Percentiles rank a stretch among this genome's conserved stretches.
Evolutionary conservation across 2,329 filamentous ascomycete genomes (phyloP).

Genomic region (Fusarium solani-melongenae): DNA sequence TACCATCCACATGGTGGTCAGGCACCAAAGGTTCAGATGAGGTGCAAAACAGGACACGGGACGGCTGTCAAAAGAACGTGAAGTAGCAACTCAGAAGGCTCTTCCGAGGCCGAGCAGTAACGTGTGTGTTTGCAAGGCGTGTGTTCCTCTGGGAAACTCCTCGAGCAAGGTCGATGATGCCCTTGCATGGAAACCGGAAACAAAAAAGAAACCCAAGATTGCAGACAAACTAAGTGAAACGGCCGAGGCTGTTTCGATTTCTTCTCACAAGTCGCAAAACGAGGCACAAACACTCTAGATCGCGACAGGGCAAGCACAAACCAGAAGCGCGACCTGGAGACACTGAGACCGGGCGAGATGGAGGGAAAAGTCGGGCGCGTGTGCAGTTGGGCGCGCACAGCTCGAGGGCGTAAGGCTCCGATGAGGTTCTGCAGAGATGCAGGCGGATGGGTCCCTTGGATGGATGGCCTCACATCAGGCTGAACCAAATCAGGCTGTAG

Average conservation of each 20-base stretch:
- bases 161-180: slow-evolving; percentile 11
- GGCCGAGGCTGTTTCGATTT: slow-evolving; percentile 31
- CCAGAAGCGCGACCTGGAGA: slow-evolving; percentile 32
- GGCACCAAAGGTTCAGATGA: slow-evolving; percentile 23
- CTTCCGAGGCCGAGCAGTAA: slow-evolving; percentile 31
- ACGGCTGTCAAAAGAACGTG: slow-evolving; percentile 23
- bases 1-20: slow-evolving; percentile 40
- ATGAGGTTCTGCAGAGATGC: slow-evolving; percentile 38
- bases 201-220: slow-evolving; percentile 21
- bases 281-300: slow-evolving; percentile 37
- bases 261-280: slow-evolving; percentile 34
- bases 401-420: slow-evolving; percentile 40
- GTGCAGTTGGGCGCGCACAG: slow-evolving; percentile 44
- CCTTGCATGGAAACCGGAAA: slow-evolving; percentile 1
- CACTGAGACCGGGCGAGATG: slow-evolving; percentile 32
- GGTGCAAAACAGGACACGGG: slow-evolving; percentile 12
- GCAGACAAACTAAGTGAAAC: slow-evolving; percentile 32
- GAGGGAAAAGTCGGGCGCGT: slow-evolving; percentile 35
- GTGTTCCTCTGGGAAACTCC: slow-evolving; percentile 19
- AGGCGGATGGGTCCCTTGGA: slow-evolving; percentile 36
- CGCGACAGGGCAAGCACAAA: slow-evolving; percentile 30
- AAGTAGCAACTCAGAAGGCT: slow-evolving; percentile 31
- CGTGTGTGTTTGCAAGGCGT: slow-evolving; percentile 12
- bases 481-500: slow-evolving; percentile 35
- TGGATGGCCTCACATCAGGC: slow-evolving; percentile 39